Evolutionary conservation across 2,329 filamentous ascomycete species (phyloP).

Genomic region (Cytospora mali): DNA sequence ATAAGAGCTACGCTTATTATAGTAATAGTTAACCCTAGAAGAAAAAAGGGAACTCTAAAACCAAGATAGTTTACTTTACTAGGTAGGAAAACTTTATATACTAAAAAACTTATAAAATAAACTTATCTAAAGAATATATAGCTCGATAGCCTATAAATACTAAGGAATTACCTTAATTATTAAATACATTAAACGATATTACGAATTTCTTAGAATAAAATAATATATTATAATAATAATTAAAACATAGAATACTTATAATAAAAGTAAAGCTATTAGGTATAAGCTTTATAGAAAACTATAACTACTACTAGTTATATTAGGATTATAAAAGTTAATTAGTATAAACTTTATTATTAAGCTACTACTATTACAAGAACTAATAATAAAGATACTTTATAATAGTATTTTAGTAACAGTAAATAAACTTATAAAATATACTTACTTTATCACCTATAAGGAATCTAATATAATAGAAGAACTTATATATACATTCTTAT

Average conservation of each 20-base stretch:
- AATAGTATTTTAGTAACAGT: background rate
- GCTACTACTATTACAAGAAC: background rate
- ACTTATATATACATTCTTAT: background rate
- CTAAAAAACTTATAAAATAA: background rate
- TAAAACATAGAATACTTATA: background rate
- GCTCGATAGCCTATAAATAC: background rate
- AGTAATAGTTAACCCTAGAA: background rate
- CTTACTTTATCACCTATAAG: background rate
- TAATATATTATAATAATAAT: background rate
- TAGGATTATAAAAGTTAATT: background rate
- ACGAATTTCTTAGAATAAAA: background rate
- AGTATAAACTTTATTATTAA: conserved; percentile 11
- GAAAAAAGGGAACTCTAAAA: background rate
- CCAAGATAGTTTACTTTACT: background rate
- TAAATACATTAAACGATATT: background rate
- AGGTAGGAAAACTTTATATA: background rate
- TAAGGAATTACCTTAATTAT: conserved; percentile 7
- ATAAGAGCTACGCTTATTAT: background rate
- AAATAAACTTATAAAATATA: background rate
- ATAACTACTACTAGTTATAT: background rate
- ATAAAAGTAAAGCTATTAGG: background rate
- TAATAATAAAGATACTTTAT: background rate
- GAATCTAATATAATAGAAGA: background rate
- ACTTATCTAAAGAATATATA: conserved; percentile 5
- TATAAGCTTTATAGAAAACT: background rate